phyloP scores from a whole-genome alignment of 495 filamentous ascomycete genomes.

The Hyaloscypha variabilis region DNA sequence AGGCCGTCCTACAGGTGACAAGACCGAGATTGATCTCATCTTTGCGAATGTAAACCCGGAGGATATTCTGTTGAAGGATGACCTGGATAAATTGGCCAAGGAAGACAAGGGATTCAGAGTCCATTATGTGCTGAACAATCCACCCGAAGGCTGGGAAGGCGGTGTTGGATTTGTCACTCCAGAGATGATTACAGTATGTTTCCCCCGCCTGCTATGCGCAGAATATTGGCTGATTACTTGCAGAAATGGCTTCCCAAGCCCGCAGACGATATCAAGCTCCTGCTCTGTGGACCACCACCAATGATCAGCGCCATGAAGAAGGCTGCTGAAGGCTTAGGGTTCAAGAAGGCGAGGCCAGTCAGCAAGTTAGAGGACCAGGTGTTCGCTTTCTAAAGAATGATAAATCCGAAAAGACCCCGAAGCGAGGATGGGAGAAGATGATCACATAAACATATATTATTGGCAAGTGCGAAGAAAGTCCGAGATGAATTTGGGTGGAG shows the following conservation, averaged over 20 bases:
- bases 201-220: not conserved
- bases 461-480: not conserved
- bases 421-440: too few species aligned
- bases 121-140: constrained; percentile 96
- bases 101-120: constrained; percentile 81
- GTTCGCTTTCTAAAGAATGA: constrained; percentile 79
- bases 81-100: constrained; percentile 76
- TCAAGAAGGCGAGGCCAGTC: constrained; percentile 86
- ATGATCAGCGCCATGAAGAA: constrained; percentile 99
- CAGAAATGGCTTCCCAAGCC: constrained; percentile 82
- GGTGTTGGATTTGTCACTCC: constrained; percentile 91
- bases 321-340: constrained; percentile 84
- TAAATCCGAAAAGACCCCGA: too few species aligned
- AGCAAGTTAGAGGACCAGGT: constrained; percentile 98
- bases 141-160: constrained; percentile 85
- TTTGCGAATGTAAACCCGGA: constrained; percentile 94
- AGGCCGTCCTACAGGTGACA: constrained; percentile 77
- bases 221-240: constrained; percentile 18
- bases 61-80: constrained; percentile 91
- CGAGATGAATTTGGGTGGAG: not conserved
- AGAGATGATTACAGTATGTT: constrained; percentile 89
- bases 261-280: constrained; percentile 85
- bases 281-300: constrained; percentile 95
- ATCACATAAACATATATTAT: not conserved
- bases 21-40: constrained; percentile 87